These are phyloP conservation scores for Fusarium hainanense DNA, from an alignment of 2,329 filamentous ascomycete species.

Conservation along the genomic window DNA sequence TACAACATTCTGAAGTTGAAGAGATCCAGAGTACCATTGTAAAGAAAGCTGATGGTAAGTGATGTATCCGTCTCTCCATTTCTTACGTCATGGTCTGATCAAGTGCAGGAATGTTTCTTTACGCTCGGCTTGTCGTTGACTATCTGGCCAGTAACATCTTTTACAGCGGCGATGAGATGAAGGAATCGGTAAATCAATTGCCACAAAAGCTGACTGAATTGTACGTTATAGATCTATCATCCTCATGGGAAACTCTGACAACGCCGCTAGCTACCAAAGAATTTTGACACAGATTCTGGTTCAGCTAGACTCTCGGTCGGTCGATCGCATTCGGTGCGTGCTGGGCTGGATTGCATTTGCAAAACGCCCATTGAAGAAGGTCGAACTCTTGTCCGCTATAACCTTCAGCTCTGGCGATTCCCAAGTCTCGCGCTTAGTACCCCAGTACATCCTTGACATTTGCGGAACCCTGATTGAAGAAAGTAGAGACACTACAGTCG, in stretches of 20 bases:
- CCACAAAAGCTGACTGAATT: conserved; percentile 22
- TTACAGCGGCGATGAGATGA: conserved; percentile 14
- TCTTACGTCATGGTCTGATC: rapidly evolving
- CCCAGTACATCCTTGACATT: conserved; percentile 2
- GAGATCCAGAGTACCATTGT: background rate
- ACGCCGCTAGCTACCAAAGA: conserved; percentile 5
- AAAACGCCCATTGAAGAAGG: conserved; percentile 6
- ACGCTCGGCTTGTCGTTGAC: conserved; percentile 34
- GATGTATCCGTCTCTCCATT: too few relatives aligned
- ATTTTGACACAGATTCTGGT: conserved; percentile 19
- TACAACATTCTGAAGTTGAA: background rate
- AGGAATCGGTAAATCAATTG: background rate
- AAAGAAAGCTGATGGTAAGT: conserved; percentile 23
- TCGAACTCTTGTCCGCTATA: conserved; percentile 21
- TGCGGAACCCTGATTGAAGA: conserved; percentile 13
- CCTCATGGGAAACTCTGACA: rapidly evolving
- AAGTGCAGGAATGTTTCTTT: conserved; percentile 34
- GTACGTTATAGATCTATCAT: rapidly evolving
- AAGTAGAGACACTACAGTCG: conserved; percentile 5
- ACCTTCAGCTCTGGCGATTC: conserved; percentile 7
- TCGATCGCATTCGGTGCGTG: conserved; percentile 9
- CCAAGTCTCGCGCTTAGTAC: background rate
- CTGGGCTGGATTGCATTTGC: conserved; percentile 30
- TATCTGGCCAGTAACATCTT: conserved; percentile 32
- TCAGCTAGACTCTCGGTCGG: conserved; percentile 8